Percentiles rank a stretch among this genome's conserved stretches.
These are phyloP conservation scores for Prinsepia uniflora DNA, from an alignment of 306 rosid genomes.

Conservation along the genomic window DNA sequence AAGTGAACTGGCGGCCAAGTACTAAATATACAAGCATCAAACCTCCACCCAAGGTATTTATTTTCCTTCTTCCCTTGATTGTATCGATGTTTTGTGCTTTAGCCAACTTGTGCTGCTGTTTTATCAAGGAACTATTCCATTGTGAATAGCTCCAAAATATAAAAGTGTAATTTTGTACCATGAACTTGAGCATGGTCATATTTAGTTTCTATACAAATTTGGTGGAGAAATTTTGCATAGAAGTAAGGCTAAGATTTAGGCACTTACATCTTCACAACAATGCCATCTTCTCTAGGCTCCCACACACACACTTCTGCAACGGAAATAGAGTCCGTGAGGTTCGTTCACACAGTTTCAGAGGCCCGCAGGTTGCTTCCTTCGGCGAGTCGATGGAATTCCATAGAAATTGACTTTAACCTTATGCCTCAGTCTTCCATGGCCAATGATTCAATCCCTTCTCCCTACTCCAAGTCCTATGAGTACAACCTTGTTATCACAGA, in stretches of 20 bases:
- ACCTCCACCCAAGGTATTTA: not conserved
- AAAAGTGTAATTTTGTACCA: not conserved
- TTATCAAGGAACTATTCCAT: not conserved
- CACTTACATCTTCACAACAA: not conserved
- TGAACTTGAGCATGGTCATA: not conserved
- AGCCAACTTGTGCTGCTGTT: not conserved
- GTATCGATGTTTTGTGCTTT: not conserved
- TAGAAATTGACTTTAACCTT: constrained; percentile 37
- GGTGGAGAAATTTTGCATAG: not conserved
- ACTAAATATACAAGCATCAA: not conserved
- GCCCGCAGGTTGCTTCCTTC: constrained; percentile 55
- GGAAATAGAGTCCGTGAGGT: constrained; percentile 32
- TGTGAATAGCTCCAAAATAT: not conserved
- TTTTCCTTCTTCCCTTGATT: not conserved
- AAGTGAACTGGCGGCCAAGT: constrained; percentile 2
- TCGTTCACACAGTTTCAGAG: constrained; percentile 46
- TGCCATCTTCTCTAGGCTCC: constrained; percentile 10
- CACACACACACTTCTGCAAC: constrained; percentile 9
- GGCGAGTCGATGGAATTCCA: constrained; percentile 50
- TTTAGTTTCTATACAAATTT: not conserved
- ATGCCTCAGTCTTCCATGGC: constrained; percentile 34
- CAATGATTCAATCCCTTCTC: constrained; percentile 51
- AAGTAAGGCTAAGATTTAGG: not conserved
- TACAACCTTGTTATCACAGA: constrained; percentile 50
- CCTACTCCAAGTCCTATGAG: constrained; percentile 49